Evolutionary conservation across 108 stramenopile genomes (phyloP).

Genomic region (Aurantiochytrium sp.): DNA sequence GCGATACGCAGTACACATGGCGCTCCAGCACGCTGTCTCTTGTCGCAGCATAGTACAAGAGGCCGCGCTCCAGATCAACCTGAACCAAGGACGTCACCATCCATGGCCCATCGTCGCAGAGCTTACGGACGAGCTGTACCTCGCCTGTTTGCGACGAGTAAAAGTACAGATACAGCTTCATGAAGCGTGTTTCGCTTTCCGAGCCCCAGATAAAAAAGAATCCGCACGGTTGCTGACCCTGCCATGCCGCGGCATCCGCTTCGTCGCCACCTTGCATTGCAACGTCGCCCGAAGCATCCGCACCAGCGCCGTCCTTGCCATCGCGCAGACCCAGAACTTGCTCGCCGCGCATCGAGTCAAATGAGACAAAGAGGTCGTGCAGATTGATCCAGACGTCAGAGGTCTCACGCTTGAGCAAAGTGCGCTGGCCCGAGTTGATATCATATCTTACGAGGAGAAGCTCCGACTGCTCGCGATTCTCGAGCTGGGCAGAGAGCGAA

Average conservation of each 20-base stretch:
- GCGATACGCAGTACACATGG: not conserved
- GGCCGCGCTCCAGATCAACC: not conserved
- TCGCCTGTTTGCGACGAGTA: not conserved
- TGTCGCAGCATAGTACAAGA: not conserved
- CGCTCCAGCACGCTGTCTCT: not conserved
- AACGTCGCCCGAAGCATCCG: not conserved
- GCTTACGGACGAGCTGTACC: not conserved
- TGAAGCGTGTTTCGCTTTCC: conserved; percentile 5
- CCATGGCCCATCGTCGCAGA: not conserved
- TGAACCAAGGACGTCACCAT: not conserved
- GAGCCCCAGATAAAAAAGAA: conserved; percentile 30
- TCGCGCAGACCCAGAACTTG: not conserved
- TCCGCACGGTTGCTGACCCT: not conserved
- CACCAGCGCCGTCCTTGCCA: not conserved
- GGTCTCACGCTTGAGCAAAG: conserved; percentile 60
- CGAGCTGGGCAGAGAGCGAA: conserved; percentile 68
- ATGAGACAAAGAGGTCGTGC: conserved; percentile 61
- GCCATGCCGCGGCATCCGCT: not conserved
- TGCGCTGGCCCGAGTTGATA: conserved; percentile 33
- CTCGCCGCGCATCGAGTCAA: not conserved
- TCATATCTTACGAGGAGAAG: conserved; percentile 58
- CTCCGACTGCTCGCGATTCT: conserved; percentile 68
- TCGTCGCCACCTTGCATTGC: not conserved
- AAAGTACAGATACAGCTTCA: conserved; percentile 25
- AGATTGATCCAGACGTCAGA: conserved; percentile 81